A percentile compares a stretch with the other conserved stretches of the same genome.
phyloP scores from a whole-genome alignment of 106 monocot species.

The Gastrodia elata region DNA sequence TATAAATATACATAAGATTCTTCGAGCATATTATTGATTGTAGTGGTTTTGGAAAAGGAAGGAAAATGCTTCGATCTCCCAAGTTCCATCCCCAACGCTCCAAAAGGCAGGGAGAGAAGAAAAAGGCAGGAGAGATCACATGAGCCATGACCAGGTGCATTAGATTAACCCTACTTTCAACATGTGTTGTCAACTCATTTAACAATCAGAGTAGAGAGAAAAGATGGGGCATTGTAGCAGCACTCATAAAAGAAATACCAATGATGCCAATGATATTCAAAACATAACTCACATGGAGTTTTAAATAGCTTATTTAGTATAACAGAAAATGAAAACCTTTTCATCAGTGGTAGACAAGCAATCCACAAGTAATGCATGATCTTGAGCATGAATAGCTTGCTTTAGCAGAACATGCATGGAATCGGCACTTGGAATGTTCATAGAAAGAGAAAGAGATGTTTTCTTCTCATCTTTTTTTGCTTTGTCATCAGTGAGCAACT shows the following conservation, averaged over 20 bases:
- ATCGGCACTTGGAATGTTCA: slow-evolving; percentile 73
- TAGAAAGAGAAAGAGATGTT: slow-evolving; percentile 10
- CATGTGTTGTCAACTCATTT: too few relatives aligned
- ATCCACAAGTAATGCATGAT: slow-evolving; percentile 55
- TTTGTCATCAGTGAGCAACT: slow-evolving; percentile 23
- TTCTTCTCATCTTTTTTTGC: slow-evolving; percentile 11
- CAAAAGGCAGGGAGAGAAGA: too few relatives aligned
- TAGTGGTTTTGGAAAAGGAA: neutral
- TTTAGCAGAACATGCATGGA: slow-evolving; percentile 80
- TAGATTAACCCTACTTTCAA: too few relatives aligned
- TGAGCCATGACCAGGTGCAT: too few relatives aligned
- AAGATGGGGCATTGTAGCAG: too few relatives aligned
- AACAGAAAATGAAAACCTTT: slow-evolving; percentile 36
- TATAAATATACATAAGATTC: neutral
- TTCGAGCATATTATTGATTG: neutral
- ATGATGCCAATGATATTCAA: neutral
- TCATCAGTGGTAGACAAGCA: slow-evolving; percentile 74
- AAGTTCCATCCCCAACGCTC: too few relatives aligned
- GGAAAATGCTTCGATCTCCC: too few relatives aligned
- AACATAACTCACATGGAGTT: neutral
- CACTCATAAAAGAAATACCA: too few relatives aligned
- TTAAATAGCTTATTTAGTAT: neutral
- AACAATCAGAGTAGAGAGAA: too few relatives aligned
- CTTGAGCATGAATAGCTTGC: slow-evolving; percentile 89
- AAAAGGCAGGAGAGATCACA: too few relatives aligned